Conservation (phyloP, 139 green algal species). For the Coelastrella sp. region DNA sequence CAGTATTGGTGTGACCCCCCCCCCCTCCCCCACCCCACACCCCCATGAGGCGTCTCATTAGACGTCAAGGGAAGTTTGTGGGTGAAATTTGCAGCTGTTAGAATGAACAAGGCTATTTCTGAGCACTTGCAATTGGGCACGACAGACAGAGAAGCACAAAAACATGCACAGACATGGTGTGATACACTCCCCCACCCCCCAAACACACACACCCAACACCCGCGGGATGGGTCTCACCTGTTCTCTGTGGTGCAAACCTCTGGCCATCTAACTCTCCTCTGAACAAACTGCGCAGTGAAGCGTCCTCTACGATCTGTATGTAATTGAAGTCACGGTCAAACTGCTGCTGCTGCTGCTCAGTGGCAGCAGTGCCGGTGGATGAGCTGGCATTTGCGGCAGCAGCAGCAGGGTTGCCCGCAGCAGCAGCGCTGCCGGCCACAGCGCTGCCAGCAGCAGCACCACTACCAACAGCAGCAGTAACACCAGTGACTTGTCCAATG, state of each 20-base stretch:
- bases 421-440: neutral
- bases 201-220: neutral
- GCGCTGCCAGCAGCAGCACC: neutral
- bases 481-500: neutral
- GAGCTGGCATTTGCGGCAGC: neutral
- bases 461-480: neutral
- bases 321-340: slow-evolving; percentile 25
- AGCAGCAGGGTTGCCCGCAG: neutral
- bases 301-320: neutral
- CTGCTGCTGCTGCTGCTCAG: slow-evolving; percentile 8
- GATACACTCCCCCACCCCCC: too few species aligned
- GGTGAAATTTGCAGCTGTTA: too few species aligned
- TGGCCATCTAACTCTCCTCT: slow-evolving; percentile 26
- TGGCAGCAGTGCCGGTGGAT: neutral
- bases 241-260: slow-evolving; percentile 31
- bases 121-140: too few species aligned
- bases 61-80: too few species aligned
- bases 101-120: too few species aligned
- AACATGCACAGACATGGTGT: too few species aligned
- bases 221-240: neutral
- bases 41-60: too few species aligned
- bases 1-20: too few species aligned
- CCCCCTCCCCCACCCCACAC: too few species aligned
- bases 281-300: slow-evolving; percentile 16
- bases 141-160: too few species aligned